Conservation (phyloP, 108 stramenopile genomes). For the Stephanodiscus minutulus region DNA sequence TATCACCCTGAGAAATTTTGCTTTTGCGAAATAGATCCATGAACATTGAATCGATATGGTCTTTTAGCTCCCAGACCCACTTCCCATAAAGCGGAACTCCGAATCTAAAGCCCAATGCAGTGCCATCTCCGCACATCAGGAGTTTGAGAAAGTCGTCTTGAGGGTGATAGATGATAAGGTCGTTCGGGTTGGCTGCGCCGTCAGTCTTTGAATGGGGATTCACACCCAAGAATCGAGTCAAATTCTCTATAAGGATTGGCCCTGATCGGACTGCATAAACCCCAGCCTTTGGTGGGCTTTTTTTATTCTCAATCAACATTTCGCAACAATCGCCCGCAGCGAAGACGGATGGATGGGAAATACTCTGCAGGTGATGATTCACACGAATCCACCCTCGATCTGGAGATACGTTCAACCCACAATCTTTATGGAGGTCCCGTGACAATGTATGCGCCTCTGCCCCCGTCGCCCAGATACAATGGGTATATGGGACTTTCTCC, state of each 20-base stretch:
- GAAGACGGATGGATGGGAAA: conserved; percentile 80
- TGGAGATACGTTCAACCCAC: conserved; percentile 58
- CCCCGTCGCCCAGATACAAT: conserved; percentile 87
- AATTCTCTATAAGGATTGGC: conserved; percentile 79
- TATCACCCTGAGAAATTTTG: conserved; percentile 43
- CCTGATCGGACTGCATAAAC: conserved; percentile 90
- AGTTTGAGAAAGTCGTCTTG: conserved; percentile 88
- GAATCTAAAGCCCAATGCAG: conserved; percentile 87
- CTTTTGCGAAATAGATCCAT: conserved; percentile 73
- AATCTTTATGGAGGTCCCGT: conserved; percentile 41
- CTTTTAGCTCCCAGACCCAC: conserved; percentile 87
- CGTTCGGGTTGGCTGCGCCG: neutral
- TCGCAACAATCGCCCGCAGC: conserved; percentile 88
- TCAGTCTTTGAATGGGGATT: conserved; percentile 3
- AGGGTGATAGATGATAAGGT: conserved; percentile 58
- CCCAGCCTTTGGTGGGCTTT: conserved; percentile 80
- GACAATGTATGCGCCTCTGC: conserved; percentile 73
- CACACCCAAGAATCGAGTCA: conserved; percentile 49
- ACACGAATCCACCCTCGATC: conserved; percentile 84
- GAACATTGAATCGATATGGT: conserved; percentile 79
- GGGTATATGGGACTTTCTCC: conserved; percentile 60
- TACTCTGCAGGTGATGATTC: conserved; percentile 71
- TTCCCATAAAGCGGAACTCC: conserved; percentile 78
- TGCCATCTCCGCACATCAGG: conserved; percentile 84
- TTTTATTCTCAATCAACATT: conserved; percentile 39